Conservation (phyloP, 495 filamentous ascomycete species). For the Daldinia loculata region DNA sequence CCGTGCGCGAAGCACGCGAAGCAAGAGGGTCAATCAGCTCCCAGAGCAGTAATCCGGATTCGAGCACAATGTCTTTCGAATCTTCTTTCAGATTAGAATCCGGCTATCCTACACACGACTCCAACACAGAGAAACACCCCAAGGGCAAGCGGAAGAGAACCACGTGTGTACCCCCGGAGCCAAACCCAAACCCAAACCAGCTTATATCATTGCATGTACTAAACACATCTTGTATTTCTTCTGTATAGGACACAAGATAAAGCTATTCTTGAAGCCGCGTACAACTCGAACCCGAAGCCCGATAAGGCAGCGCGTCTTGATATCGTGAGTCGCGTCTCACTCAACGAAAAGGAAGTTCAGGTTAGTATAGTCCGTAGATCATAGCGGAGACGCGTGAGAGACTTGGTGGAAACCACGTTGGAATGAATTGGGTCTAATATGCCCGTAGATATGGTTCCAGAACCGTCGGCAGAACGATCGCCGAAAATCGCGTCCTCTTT, state of each 20-base stretch:
- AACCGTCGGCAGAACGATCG: slow-evolving; percentile 95
- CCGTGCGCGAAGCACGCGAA: slow-evolving; percentile 37
- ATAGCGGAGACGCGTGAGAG: not conserved
- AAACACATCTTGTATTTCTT: slow-evolving; percentile 14
- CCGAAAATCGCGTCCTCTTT: slow-evolving; percentile 86
- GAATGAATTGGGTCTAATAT: slow-evolving; percentile 32
- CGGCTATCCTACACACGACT: slow-evolving; percentile 43
- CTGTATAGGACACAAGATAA: slow-evolving; percentile 82
- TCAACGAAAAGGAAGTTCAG: slow-evolving; percentile 98
- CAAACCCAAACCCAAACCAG: not conserved
- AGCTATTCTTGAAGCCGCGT: slow-evolving; percentile 87
- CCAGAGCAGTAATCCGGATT: slow-evolving; percentile 44
- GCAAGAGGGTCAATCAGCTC: slow-evolving; percentile 41
- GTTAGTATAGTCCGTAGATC: slow-evolving; percentile 61
- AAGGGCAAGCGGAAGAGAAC: slow-evolving; percentile 65
- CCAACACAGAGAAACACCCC: slow-evolving; percentile 51
- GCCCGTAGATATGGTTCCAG: slow-evolving; percentile 94
- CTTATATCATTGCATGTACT: slow-evolving; percentile 18
- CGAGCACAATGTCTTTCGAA: slow-evolving; percentile 42
- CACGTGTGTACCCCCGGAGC: slow-evolving; percentile 52
- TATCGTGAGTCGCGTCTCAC: slow-evolving; percentile 82
- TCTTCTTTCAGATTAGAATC: slow-evolving; percentile 46
- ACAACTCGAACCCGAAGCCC: slow-evolving; percentile 85
- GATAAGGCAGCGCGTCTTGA: slow-evolving; percentile 87
- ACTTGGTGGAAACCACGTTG: not conserved